Evolutionary conservation across 148 eudicot genomes (phyloP), one percentile per base, ranked within the genome.

Genomic region (Rhododendron henanense): DNA sequence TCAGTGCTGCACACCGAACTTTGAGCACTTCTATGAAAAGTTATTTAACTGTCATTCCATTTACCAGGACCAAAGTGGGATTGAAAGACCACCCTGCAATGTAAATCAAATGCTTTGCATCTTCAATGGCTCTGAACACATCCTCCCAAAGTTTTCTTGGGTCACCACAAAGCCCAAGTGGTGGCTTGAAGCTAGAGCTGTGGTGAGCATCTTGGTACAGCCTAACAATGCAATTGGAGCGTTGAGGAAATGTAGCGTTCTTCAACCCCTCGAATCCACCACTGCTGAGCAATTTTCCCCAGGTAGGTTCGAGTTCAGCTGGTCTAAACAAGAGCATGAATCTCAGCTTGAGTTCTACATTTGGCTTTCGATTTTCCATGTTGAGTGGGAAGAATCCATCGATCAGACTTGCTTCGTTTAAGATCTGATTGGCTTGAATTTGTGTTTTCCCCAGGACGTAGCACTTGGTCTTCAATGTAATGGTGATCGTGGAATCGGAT

Each of bases 1-100:
- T n/a, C 73, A 67, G 13, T 23, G 73, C 14, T 9, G 9, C 73
- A 25, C 15, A n/a, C 73, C 25, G 37, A 25, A 28, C 15, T 69
- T 69, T 69, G 35, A 25, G 35, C 5, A 69, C 76, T 14, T 31
- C 1, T 11, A 31, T 71, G 37, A 33, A 31, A 33, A 71, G 39
- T 35, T 15, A 45, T 16, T 18, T 44, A 55, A 71, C 39, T 31
- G 19, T 33, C 6, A 61, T 33, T 63, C 16, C 41, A 84, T 86
- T 93, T 91, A 95, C 98, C 95, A 95, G 91, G 63, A 91, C 92
- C 88, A 95, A 81, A 55, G 88, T 92, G 53, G 99, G 99, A 87
- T 94, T 97, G 53, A 97, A 88, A 81, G 99, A 95, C 98, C 99
- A 97, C 87, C 98, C 99, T 23, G 95, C 96, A 53, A 97, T 97